Evolutionary conservation across 2,329 filamentous ascomycete genomes (phyloP).

Genomic region (Pseudogymnoascus sp.): DNA sequence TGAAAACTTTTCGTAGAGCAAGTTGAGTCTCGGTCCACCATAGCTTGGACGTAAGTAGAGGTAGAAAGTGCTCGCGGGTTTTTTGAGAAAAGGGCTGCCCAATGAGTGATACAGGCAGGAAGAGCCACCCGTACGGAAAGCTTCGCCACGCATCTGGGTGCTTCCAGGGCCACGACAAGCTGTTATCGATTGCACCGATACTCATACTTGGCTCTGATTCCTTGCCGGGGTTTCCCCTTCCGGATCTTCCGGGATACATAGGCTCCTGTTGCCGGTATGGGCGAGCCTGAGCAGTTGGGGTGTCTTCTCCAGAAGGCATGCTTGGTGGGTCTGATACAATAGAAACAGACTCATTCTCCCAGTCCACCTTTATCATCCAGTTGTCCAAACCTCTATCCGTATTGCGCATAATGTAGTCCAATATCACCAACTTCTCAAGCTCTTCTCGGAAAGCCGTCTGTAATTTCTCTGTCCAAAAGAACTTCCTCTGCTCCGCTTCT

Average conservation of each 20-base stretch:
- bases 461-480: constrained; percentile 78
- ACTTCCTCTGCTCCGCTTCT: constrained; percentile 32
- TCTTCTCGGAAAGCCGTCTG: constrained; percentile 93
- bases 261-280: constrained; percentile 73
- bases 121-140: constrained; percentile 98
- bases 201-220: constrained; percentile 45
- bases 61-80: constrained; percentile 91
- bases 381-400: constrained; percentile 95
- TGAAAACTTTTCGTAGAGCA: constrained; percentile 77
- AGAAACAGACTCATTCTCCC: constrained; percentile 69
- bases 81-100: constrained; percentile 92
- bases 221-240: not conserved
- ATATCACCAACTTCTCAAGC: constrained; percentile 89
- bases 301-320: constrained; percentile 32
- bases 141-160: constrained; percentile 84
- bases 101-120: constrained; percentile 91
- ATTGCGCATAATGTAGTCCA: constrained; percentile 99
- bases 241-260: constrained; percentile 50
- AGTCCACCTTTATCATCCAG: constrained; percentile 98
- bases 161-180: constrained; percentile 97
- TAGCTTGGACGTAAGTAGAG: constrained; percentile 81
- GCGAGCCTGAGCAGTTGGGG: constrained; percentile 37
- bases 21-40: constrained; percentile 97
- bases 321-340: constrained; percentile 74
- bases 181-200: constrained; percentile 94